Base-by-base conservation (phyloP, 140 eudicot genomes). In the Cichorium intybus region DNA sequence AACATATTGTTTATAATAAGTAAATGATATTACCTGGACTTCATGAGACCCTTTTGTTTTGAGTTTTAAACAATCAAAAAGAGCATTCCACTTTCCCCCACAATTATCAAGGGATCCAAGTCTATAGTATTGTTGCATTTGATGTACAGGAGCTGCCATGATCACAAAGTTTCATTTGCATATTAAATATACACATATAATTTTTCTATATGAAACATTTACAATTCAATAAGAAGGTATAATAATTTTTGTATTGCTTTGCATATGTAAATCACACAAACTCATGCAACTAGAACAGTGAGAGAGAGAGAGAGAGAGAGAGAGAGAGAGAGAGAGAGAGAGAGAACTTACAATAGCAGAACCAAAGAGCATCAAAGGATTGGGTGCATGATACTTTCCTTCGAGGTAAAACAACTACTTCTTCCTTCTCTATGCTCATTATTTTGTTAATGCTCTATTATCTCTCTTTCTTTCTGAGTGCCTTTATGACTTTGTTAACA, bases 41-140 rank as follows among this genome's bases (percentile, higher is more conserved):
- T 92, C 95, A 20, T 70, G 60, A 77, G 89, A 63, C 37, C 87
- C 60, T 64, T 92, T 92, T 61, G 98, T 92, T 81, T 92, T 92
- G 28, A 92, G 79, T 63, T 34, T 85, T 72, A 92, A 85, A 69
- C 98, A 92, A 78, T 92, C 96, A 49, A 78, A 56, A 60, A 92
- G 85, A 58, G 76, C 81, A 64, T 33, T 65, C 96, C 96, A 92
- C 69, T 88, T 92, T 24, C 63, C 68, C 21, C 83, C 64, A 76
- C 99, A 93, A 67, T 85, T 88, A 76, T 88, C 99, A 27, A 93
- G 95, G 35, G 46, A 39, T 31, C 99, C 97, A 60, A 84, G 85
- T 55, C 99, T 74, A 73, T 93, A 93, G 77, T 93, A 93, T 41
- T 93, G 96, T 76, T 88, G 99, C 97, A 93, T 37, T 88, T 93